Evolutionary conservation across 2,329 filamentous ascomycete genomes (phyloP).

Genomic region (Fusarium ramigenum): DNA sequence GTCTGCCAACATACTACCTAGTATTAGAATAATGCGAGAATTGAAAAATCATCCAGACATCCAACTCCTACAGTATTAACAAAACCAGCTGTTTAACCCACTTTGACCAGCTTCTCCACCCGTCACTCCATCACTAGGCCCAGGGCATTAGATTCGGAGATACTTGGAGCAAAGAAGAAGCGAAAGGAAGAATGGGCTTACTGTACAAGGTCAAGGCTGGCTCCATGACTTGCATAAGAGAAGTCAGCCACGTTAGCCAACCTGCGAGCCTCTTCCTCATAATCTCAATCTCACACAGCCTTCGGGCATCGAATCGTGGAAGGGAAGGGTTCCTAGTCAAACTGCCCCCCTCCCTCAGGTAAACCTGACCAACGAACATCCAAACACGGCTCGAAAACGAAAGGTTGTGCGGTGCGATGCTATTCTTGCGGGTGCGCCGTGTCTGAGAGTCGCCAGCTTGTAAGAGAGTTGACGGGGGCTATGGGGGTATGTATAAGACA

Average conservation of each 20-base stretch:
- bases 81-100: conserved; percentile 14
- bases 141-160: not conserved
- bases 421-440: conserved; percentile 16
- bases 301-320: conserved; percentile 17
- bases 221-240: conserved; percentile 36
- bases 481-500: conserved; percentile 4
- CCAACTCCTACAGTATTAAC: conserved; percentile 16
- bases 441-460: conserved; percentile 31
- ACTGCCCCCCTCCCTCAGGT: conserved; percentile 9
- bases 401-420: conserved; percentile 17
- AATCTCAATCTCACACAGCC: conserved; percentile 12
- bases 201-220: not conserved
- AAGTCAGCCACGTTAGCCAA: conserved; percentile 17
- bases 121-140: not conserved
- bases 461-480: conserved; percentile 32
- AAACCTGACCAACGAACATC: conserved; percentile 14
- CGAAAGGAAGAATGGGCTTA: not conserved
- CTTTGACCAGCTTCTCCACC: conserved; percentile 20
- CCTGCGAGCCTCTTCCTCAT: conserved; percentile 15
- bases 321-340: conserved; percentile 27
- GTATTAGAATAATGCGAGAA: not conserved
- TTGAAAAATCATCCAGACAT: conserved; percentile 8
- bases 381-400: conserved; percentile 13
- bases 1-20: not conserved
- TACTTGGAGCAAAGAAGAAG: not conserved